Percentiles rank a stretch among this genome's conserved stretches.
Evolutionary conservation across 306 rosid genomes (phyloP).

Genomic region (Castanea sativa): DNA sequence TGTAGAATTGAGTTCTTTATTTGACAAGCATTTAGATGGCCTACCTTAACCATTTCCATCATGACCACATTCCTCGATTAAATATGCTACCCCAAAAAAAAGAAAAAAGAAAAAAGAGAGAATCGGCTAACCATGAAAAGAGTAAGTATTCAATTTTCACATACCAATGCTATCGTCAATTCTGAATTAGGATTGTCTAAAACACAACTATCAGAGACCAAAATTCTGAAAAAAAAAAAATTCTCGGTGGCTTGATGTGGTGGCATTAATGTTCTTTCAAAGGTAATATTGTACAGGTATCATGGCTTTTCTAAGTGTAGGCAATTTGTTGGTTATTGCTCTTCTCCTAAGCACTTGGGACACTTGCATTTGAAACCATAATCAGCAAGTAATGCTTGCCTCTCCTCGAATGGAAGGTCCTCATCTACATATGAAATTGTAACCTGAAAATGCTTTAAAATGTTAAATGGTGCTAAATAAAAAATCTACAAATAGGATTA

Average conservation of each 20-base stretch:
- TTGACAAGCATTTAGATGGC: too few species aligned
- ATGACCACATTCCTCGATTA: too few species aligned
- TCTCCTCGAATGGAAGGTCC: constrained; percentile 69
- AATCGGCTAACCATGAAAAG: not conserved
- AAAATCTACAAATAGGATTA: constrained; percentile 9
- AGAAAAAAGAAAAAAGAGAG: not conserved
- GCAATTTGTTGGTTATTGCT: constrained; percentile 21
- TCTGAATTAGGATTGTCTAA: not conserved
- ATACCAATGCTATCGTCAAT: not conserved
- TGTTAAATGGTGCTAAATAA: not conserved
- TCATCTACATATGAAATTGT: constrained; percentile 89
- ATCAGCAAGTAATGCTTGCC: constrained; percentile 84
- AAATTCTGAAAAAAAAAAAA: not conserved
- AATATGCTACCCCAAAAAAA: not conserved
- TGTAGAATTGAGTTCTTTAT: too few species aligned
- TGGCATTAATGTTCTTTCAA: constrained; percentile 8
- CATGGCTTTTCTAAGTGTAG: not conserved
- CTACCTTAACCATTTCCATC: too few species aligned
- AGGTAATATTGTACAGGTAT: not conserved
- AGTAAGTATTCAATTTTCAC: not conserved
- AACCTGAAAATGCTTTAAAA: constrained; percentile 53
- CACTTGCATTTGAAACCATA: constrained; percentile 81
- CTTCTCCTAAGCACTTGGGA: constrained; percentile 60
- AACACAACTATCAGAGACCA: not conserved
- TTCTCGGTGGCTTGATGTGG: not conserved